phyloP scores from a whole-genome alignment of 148 eudicot species.

The Persicaria tinctoria region DNA sequence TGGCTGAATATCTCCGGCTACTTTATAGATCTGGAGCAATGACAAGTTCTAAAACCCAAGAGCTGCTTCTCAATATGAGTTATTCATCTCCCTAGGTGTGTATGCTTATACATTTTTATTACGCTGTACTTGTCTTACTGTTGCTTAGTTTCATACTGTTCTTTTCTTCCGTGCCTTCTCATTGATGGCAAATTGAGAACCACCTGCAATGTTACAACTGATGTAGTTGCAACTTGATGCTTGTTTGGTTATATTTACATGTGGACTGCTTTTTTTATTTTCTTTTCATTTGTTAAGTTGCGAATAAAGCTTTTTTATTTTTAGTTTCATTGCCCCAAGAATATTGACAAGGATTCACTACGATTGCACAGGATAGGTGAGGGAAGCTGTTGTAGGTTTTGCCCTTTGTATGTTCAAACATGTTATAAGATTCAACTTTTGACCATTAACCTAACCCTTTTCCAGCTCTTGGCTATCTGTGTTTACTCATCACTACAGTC shows the following conservation, averaged over 20 bases:
- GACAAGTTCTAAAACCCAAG: slow-evolving; percentile 16
- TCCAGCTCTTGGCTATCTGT: background rate
- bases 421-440: background rate
- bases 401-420: slow-evolving; percentile 69
- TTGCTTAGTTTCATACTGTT: background rate
- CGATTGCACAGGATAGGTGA: slow-evolving; percentile 48
- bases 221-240: background rate
- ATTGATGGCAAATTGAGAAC: background rate
- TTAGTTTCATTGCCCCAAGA: background rate
- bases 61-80: slow-evolving; percentile 72
- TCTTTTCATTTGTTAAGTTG: background rate
- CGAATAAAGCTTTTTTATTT: background rate
- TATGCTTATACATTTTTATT: background rate
- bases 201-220: background rate
- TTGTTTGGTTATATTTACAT: background rate
- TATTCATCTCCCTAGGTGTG: slow-evolving; percentile 93
- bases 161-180: background rate
- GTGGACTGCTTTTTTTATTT: background rate
- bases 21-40: too few relatives aligned
- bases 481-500: slow-evolving; percentile 43
- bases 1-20: too few relatives aligned
- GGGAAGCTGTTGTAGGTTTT: slow-evolving; percentile 81
- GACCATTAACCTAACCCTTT: background rate
- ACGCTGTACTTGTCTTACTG: background rate
- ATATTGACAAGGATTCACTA: background rate